Conservation (phyloP, 2,329 filamentous ascomycete species). For the Erysiphe pulchra region DNA sequence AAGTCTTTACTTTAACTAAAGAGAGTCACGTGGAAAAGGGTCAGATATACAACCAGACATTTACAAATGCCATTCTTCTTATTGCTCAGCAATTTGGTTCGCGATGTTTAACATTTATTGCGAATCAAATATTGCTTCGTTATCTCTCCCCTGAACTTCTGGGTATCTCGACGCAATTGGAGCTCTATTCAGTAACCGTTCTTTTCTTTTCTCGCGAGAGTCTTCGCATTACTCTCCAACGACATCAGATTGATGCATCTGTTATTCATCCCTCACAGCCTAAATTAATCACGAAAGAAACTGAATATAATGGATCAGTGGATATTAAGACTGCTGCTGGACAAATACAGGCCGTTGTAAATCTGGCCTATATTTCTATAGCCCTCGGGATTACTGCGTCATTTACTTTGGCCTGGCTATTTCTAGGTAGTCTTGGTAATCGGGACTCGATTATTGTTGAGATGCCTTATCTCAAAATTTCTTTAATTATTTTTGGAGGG, state of each 20-base stretch:
- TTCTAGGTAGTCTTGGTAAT: slow-evolving; percentile 26
- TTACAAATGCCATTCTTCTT: slow-evolving; percentile 18
- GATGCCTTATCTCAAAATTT: slow-evolving; percentile 34
- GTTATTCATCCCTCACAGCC: slow-evolving; percentile 19
- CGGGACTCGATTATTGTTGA: slow-evolving; percentile 21
- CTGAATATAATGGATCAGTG: slow-evolving; percentile 7
- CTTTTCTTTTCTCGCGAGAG: slow-evolving; percentile 87
- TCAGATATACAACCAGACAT: neutral
- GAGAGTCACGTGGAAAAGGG: neutral
- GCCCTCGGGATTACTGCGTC: slow-evolving; percentile 40
- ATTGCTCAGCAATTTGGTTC: slow-evolving; percentile 73
- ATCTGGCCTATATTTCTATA: slow-evolving; percentile 62
- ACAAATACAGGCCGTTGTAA: slow-evolving; percentile 52
- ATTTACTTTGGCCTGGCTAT: slow-evolving; percentile 37
- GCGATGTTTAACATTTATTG: slow-evolving; percentile 67
- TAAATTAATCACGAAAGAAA: slow-evolving; percentile 8
- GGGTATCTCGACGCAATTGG: slow-evolving; percentile 68
- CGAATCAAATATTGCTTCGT: slow-evolving; percentile 77
- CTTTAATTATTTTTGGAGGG: slow-evolving; percentile 27
- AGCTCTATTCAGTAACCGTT: slow-evolving; percentile 80
- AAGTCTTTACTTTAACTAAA: neutral
- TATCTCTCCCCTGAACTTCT: slow-evolving; percentile 67
- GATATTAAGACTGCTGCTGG: slow-evolving; percentile 12
- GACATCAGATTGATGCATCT: slow-evolving; percentile 15
- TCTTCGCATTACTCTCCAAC: slow-evolving; percentile 70